phyloP scores from a whole-genome alignment of 148 eudicot genomes.

The Polygonum aviculare region DNA sequence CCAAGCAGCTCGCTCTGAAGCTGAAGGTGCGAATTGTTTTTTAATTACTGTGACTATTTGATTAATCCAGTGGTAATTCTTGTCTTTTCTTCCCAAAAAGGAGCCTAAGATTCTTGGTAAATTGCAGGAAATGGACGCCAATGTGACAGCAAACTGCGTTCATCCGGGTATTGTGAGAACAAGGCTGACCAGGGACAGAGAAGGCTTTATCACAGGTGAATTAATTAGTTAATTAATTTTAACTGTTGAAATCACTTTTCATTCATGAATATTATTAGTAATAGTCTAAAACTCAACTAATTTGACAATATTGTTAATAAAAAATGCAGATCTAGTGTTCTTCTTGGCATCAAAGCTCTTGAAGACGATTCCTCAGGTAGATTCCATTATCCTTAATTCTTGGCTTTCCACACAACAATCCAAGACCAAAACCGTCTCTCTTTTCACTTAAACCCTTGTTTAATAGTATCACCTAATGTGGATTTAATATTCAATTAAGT shows the following conservation, averaged over 20 bases:
- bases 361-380: constrained; percentile 86
- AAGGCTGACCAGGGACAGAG: constrained; percentile 73
- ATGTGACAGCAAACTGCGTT: constrained; percentile 72
- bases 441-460: neutral
- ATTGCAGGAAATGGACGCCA: constrained; percentile 70
- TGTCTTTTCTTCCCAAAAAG: neutral
- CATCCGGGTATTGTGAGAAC: constrained; percentile 97
- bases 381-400: neutral
- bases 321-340: constrained; percentile 62
- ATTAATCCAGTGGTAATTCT: neutral
- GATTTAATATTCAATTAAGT: neutral
- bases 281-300: neutral
- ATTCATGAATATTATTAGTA: neutral
- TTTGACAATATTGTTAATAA: neutral
- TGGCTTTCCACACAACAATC: neutral
- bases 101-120: neutral
- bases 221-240: neutral
- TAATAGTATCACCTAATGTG: neutral
- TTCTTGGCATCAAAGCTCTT: constrained; percentile 65
- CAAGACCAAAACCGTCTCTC: neutral
- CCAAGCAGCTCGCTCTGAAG: constrained; percentile 63
- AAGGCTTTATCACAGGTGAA: constrained; percentile 33
- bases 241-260: neutral
- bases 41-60: neutral
- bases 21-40: constrained; percentile 19